A percentile compares a stretch with the other conserved stretches of the same genome.
phyloP scores from a whole-genome alignment of 2,329 filamentous ascomycete species.

The Cladophialophora immunda region DNA sequence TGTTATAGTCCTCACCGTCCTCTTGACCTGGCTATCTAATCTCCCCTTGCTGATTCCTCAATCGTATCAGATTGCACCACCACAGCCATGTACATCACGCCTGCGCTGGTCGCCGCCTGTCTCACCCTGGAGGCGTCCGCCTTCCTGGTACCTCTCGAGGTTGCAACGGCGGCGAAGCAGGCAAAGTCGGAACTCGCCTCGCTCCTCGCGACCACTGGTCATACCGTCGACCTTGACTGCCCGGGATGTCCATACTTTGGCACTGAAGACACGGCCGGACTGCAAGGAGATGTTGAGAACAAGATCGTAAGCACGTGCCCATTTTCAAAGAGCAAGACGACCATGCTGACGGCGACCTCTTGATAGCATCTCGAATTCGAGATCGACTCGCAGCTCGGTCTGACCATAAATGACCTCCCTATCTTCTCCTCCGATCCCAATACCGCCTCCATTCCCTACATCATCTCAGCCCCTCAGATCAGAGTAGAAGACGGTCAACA shows the following conservation, averaged over 20 bases:
- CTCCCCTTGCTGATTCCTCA: background rate
- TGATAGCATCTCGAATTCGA: slow-evolving; percentile 38
- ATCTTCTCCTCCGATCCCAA: slow-evolving; percentile 29
- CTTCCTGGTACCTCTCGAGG: slow-evolving; percentile 40
- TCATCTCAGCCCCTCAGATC: slow-evolving; percentile 36
- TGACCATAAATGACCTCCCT: slow-evolving; percentile 38
- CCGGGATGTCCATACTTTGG: slow-evolving; percentile 38
- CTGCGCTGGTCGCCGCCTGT: slow-evolving; percentile 40
- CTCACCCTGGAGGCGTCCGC: slow-evolving; percentile 35
- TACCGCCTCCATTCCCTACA: slow-evolving; percentile 26
- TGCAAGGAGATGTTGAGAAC: slow-evolving; percentile 34
- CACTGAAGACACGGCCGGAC: slow-evolving; percentile 17
- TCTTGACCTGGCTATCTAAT: background rate
- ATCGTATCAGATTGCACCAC: slow-evolving; percentile 8
- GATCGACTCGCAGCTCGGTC: slow-evolving; percentile 25
- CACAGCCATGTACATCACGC: slow-evolving; percentile 33
- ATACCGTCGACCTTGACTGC: slow-evolving; percentile 37
- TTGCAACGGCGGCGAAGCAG: slow-evolving; percentile 32
- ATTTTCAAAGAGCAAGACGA: background rate
- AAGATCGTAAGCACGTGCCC: slow-evolving; percentile 36
- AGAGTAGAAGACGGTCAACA: slow-evolving; percentile 46
- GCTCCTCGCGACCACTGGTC: slow-evolving; percentile 20
- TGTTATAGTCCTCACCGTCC: background rate
- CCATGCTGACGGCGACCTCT: slow-evolving; percentile 21
- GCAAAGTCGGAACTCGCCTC: slow-evolving; percentile 30